These are phyloP conservation scores for Pseudonitzschia delicatissima DNA, from an alignment of 108 stramenopile genomes.

Conservation along the genomic window DNA sequence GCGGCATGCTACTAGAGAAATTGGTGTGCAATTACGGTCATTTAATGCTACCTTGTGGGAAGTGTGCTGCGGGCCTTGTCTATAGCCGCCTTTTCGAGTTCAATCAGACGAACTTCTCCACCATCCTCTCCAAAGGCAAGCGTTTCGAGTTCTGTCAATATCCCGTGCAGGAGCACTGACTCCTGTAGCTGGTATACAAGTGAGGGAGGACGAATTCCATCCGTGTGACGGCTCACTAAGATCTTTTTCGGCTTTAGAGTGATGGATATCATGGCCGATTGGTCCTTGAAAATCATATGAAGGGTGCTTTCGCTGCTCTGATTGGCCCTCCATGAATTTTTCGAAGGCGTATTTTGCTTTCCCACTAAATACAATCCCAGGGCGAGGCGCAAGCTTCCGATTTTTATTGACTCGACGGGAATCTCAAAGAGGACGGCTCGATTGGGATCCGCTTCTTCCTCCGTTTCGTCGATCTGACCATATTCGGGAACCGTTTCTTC, in stretches of 20 bases:
- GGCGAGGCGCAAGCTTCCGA: conserved; percentile 38
- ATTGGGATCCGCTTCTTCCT: background rate
- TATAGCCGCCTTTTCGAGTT: conserved; percentile 52
- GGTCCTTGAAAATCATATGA: conserved; percentile 59
- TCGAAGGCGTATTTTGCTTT: conserved; percentile 47
- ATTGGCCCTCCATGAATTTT: conserved; percentile 51
- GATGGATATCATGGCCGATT: conserved; percentile 58
- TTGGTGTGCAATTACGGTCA: no score
- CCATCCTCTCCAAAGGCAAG: conserved; percentile 48
- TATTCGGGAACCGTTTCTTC: conserved; percentile 10
- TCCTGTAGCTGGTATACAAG: conserved; percentile 70
- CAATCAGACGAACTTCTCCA: conserved; percentile 47
- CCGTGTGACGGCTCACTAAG: conserved; percentile 45
- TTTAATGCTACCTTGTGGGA: conserved; percentile 46
- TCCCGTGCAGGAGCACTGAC: conserved; percentile 58
- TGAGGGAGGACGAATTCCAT: conserved; percentile 45
- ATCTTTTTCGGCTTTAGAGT: conserved; percentile 28
- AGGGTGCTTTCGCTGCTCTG: conserved; percentile 42
- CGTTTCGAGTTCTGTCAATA: conserved; percentile 58
- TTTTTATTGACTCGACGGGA: conserved; percentile 31
- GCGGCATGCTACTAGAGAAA: background rate
- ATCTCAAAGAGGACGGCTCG: conserved; percentile 28
- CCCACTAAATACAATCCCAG: conserved; percentile 55
- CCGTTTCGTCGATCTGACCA: no score
- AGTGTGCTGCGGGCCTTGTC: conserved; percentile 48